Evolutionary conservation across 2,329 filamentous ascomycete genomes (phyloP).

Genomic region (Epichloe bromicola): DNA sequence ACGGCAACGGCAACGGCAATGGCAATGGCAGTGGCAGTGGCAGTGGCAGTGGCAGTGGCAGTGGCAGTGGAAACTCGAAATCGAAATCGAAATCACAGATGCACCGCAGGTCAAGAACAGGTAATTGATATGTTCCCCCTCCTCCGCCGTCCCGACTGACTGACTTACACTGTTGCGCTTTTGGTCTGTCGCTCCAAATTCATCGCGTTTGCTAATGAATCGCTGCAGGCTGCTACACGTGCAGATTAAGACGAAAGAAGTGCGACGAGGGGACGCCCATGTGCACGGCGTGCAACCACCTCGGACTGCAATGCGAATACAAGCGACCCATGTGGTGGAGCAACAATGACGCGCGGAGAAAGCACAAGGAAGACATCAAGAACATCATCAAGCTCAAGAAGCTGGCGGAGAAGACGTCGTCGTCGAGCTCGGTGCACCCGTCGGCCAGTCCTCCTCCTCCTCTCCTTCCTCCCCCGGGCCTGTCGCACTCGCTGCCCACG

Average conservation of each 20-base stretch:
- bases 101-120: constrained; percentile 89
- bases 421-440: constrained; percentile 42
- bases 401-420: constrained; percentile 69
- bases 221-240: constrained; percentile 50
- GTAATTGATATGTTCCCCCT: constrained; percentile 32
- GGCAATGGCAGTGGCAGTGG: constrained; percentile 5
- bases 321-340: constrained; percentile 96
- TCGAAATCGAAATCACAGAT: constrained; percentile 68
- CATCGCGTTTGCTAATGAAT: constrained; percentile 3
- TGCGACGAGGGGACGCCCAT: constrained; percentile 51
- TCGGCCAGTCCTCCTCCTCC: constrained; percentile 50
- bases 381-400: constrained; percentile 96
- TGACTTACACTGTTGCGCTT: too few species aligned
- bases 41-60: constrained; percentile 22
- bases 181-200: constrained; percentile 3
- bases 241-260: constrained; percentile 54
- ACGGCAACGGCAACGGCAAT: constrained; percentile 9
- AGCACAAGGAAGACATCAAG: constrained; percentile 93
- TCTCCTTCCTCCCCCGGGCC: constrained; percentile 34
- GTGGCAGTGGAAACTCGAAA: constrained; percentile 42
- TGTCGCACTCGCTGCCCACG: constrained; percentile 71
- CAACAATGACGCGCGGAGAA: constrained; percentile 72
- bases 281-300: constrained; percentile 55
- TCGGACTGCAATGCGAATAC: constrained; percentile 86
- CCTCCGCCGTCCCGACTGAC: neutral